These are phyloP conservation scores for Starmerella geochares DNA, from an alignment of 805 yeast species.

Conservation along the genomic window DNA sequence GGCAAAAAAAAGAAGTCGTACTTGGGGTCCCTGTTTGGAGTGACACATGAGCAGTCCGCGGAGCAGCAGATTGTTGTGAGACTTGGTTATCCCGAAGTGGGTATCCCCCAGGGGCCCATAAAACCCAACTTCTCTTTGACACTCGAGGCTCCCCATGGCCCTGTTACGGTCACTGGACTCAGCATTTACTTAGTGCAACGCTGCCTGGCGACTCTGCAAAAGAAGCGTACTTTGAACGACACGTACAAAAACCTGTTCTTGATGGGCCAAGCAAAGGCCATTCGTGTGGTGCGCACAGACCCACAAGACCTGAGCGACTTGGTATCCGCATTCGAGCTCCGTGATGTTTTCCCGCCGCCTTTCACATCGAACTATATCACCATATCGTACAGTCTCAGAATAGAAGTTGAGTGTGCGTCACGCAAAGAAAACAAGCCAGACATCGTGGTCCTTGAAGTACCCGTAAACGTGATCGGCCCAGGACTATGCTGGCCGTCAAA, in stretches of 20 bases:
- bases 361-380: not conserved
- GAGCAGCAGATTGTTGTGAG: not conserved
- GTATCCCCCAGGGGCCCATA: constrained; percentile 7
- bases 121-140: not conserved
- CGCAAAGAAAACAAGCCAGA: not conserved
- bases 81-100: not conserved
- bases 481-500: not conserved
- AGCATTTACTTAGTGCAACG: not conserved
- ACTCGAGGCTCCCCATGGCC: not conserved
- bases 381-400: not conserved
- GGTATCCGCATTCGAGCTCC: not conserved
- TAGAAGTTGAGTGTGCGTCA: not conserved
- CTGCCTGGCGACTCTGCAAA: not conserved
- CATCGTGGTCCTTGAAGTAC: not conserved
- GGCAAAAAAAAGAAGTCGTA: not conserved
- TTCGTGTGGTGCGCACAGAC: not conserved
- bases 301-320: not conserved
- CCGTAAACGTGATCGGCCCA: not conserved
- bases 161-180: not conserved
- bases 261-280: not conserved
- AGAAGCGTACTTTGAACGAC: not conserved
- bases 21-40: not conserved
- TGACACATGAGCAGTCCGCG: not conserved
- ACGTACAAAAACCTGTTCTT: not conserved
- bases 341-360: constrained; percentile 2